Conservation (phyloP, 371 early-diverging fungal species). For the Zancudomyces culisetae region DNA sequence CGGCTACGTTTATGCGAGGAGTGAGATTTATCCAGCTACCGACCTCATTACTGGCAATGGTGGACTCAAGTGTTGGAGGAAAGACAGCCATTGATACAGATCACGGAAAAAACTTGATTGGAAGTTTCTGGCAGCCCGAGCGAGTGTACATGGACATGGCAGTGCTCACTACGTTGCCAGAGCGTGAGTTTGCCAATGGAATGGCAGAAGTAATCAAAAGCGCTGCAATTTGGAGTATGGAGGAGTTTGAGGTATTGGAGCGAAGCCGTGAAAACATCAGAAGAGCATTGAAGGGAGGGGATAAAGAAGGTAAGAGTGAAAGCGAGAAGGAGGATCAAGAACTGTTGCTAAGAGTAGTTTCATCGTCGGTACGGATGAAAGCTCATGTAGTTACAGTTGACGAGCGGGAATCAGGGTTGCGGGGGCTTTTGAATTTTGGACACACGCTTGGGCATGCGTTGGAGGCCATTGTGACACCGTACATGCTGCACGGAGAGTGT, state of each 20-base stretch:
- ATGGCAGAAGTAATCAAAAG: slow-evolving; percentile 97
- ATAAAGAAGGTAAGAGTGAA: no score
- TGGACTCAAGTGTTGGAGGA: slow-evolving; percentile 92
- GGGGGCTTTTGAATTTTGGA: slow-evolving; percentile 91
- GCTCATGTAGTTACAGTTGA: slow-evolving; percentile 88
- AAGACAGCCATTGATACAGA: slow-evolving; percentile 94
- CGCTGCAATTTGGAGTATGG: slow-evolving; percentile 77
- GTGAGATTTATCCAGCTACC: slow-evolving; percentile 86
- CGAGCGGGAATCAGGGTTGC: slow-evolving; percentile 86
- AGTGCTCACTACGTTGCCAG: slow-evolving; percentile 72
- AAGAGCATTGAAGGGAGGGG: slow-evolving; percentile 38
- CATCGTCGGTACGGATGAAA: slow-evolving; percentile 78
- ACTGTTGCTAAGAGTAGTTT: slow-evolving; percentile 60
- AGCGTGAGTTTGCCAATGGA: slow-evolving; percentile 86
- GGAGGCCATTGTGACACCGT: slow-evolving; percentile 78
- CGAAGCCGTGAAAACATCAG: slow-evolving; percentile 57
- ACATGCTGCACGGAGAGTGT: slow-evolving; percentile 90
- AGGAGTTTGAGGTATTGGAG: slow-evolving; percentile 77
- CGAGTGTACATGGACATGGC: slow-evolving; percentile 78
- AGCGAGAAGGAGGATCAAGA: slow-evolving; percentile 34
- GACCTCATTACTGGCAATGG: slow-evolving; percentile 93
- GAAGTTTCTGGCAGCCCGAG: slow-evolving; percentile 92
- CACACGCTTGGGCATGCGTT: slow-evolving; percentile 94
- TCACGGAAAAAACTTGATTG: slow-evolving; percentile 88
- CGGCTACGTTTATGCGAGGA: slow-evolving; percentile 96